Conservation (phyloP, 148 eudicot species). For the Spergularia marina region DNA sequence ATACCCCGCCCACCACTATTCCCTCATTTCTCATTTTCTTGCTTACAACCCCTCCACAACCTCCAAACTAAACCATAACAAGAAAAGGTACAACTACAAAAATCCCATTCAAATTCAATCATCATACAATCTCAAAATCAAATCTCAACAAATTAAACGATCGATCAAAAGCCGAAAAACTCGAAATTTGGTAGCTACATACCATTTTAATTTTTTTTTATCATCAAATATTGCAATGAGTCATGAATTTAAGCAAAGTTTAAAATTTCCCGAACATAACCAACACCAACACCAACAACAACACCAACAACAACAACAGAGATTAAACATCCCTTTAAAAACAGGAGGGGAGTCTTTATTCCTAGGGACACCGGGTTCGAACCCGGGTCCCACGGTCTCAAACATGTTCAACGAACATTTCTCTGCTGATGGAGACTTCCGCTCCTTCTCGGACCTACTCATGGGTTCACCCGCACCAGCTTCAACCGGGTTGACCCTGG, state of each 20-base stretch:
- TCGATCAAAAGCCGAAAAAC: not conserved
- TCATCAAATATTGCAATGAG: slow-evolving; percentile 3
- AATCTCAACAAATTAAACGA: not conserved
- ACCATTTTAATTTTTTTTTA: not conserved
- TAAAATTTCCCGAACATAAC: slow-evolving; percentile 1
- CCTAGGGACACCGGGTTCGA: slow-evolving; percentile 18
- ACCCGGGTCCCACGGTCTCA: not conserved
- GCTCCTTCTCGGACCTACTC: slow-evolving; percentile 83
- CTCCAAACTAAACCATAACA: not conserved
- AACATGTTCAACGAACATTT: slow-evolving; percentile 25
- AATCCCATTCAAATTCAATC: not conserved
- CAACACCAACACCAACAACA: not conserved
- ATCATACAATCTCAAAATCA: not conserved
- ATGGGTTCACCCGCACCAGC: slow-evolving; percentile 42
- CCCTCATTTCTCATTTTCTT: not conserved
- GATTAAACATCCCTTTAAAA: not conserved
- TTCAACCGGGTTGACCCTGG: slow-evolving; percentile 14
- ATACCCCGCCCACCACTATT: not conserved
- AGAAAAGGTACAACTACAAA: not conserved
- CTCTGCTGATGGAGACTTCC: slow-evolving; percentile 41
- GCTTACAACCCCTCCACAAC: not conserved
- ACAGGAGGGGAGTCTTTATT: slow-evolving; percentile 18
- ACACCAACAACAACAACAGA: slow-evolving; percentile 6
- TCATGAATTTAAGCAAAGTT: slow-evolving; percentile 6
- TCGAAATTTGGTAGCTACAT: slow-evolving; percentile 8